Base-by-base conservation (phyloP, 805 yeast species). In the Cyberlindnera americana region DNA sequence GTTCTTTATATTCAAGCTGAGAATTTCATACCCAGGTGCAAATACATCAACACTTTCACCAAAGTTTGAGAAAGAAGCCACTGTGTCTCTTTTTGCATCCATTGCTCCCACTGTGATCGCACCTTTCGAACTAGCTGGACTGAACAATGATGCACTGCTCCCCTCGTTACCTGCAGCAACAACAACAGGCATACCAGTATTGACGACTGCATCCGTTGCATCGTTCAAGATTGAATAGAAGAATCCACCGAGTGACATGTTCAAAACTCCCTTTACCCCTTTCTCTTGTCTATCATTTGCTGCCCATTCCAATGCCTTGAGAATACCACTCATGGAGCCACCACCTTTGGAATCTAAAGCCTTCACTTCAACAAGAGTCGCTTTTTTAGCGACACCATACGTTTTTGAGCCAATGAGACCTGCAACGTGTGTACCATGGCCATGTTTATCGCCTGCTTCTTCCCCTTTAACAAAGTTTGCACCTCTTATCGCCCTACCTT, bases 351-450 rank as follows among this genome's bases (percentile, higher is more conserved):
- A 59, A 47, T 78, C 77, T 35, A 88, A 65, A 1, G 85, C 89
- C 54, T 88, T 89, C 13, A 90, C 78, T 14, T 2, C 95, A 9
- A 84, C 68, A 10, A 89, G 53, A 8, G 69, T 68, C n/a, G 74
- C 76, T 25, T 74, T 62, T 57, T 90, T 89, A 18, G 95, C 87
- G 3, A 85, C 90, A 6, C 97, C 97, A 64, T 68, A 89, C 2
- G 80, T 76, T 38, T 65, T 70, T 4, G 96, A 85, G 0, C 90
- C 96, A 38, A 87, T 73, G 10, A 87, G 66, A 3, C 96, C 96
- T 0, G 96, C 95, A 33, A 90, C 95, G 61, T 89, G 96, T 1
- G 96, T 88, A 0, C 96, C 97, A 60, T 89, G 97, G 0, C 96
- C 96, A 49, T 81, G 78, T 7, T 62, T 60, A 57, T 89, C 96